phyloP scores from a whole-genome alignment of 345 rosid genomes.

The Populus pruinosa region DNA sequence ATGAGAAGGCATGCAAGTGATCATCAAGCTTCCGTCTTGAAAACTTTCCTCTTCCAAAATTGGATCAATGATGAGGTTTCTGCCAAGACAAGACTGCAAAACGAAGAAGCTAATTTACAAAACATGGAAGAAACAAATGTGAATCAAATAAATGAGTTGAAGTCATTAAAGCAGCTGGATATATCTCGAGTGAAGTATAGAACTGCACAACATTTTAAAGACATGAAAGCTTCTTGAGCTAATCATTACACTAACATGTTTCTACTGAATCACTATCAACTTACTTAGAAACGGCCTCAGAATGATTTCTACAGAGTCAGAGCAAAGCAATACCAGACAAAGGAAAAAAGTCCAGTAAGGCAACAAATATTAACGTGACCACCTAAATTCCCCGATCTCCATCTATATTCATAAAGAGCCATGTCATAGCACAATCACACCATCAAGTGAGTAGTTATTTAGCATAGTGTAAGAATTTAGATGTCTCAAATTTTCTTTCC shows the following conservation, averaged over 20 bases:
- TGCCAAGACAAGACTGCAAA: conserved; percentile 67
- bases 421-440: neutral
- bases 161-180: conserved; percentile 2
- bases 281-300: neutral
- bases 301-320: neutral
- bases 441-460: neutral
- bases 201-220: neutral
- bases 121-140: neutral
- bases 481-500: neutral
- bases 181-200: neutral
- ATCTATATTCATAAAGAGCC: neutral
- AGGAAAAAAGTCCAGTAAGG: neutral
- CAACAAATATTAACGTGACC: neutral
- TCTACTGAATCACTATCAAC: too few relatives aligned
- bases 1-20: conserved; percentile 86
- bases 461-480: neutral
- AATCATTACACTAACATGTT: neutral
- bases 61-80: conserved; percentile 77
- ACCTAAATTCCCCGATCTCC: neutral
- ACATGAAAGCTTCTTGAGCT: neutral
- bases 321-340: neutral
- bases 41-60: conserved; percentile 75
- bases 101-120: neutral
- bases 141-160: neutral
- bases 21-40: conserved; percentile 82